Evolutionary conservation across 108 stramenopile species (phyloP), one percentile per base, ranked within the genome.

Genomic region (Cylindrotheca closterium): DNA sequence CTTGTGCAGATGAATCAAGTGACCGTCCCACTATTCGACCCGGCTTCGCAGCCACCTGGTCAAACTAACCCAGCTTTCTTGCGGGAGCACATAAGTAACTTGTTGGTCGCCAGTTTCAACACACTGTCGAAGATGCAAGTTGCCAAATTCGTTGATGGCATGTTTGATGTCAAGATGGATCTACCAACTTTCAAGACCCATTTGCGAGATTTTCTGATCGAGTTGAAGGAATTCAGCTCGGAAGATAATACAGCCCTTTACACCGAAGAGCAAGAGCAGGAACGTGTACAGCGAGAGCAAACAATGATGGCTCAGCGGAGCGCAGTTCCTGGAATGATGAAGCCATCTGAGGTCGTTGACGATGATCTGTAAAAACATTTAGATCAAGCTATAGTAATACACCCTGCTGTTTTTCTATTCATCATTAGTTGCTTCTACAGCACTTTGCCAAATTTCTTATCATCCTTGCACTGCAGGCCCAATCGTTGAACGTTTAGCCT

Each of bases 181-280:
- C 74, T 99, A 30, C 78, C 87, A 29, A 77, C 96, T 37, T 99
- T 98, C 88, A 99, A 99, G 81, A 91, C 90, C 7, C 98, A 97
- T 68, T 71, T 99, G 32, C 89, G 99, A 58, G 98, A 99, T 78
- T 99, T 99, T 76, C 82, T 99, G 64, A 93, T 99, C 59, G 89
- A 96, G 54, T 73, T 99, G 46, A 98, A 98, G 80, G 99, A 99
- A 69, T 99, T 99, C 78, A 92, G 83, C 42, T 75, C 81, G 0
- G 98, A 99, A 77, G 97, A 99, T 67, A 98, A 98, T 81, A 83
- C 87, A 49, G 95, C 93, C 25, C 79, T 99, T 32, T 99, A 78
- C 68, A 67, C 75, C 29, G 97, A 99, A 78, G 99, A 99, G 70
- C 77, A 75, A 51, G 90, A 96, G 52, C 79, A 66, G 29, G 82